Base-by-base conservation (phyloP, 1,284 basidiomycete genomes). In the Boletus semigastroideus region DNA sequence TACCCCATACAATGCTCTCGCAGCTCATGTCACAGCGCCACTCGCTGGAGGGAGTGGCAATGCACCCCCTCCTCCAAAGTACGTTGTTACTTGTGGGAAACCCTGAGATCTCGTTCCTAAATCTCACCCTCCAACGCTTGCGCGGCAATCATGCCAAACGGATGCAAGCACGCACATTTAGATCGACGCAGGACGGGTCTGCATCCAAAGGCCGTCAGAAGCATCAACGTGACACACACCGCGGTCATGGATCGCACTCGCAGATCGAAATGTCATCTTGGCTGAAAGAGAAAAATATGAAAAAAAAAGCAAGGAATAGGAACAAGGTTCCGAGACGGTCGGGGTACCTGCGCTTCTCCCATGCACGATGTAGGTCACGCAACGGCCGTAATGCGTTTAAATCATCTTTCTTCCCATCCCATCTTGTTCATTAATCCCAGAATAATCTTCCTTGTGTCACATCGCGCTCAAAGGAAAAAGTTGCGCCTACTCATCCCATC, bases 291-390 rank as follows among this genome's bases (percentile, higher is more conserved):
- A 25, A 25, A 25, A 33, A 40, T 44, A 33, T n/a, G 33, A 31
- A 42, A 34, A 22, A 16, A 30, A 28, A 46, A 45, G 38, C 19
- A 30, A 47, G 41, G 19, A 27, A 38, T 44, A 50, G 49, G 50
- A 54, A 45, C 55, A 67, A 68, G 65, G 63, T 69, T 65, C 63
- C 67, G 63, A 52, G 48, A 42, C 45, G 17, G 46, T 61, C 63
- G 63, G 60, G 42, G 56, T 66, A 39, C 46, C 46, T 48, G 53
- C 22, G 27, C 59, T 64, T 64, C 57, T 62, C 61, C 39, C 59
- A 66, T 53, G 47, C 51, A 49, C 50, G 41, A 41, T 39, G 38
- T 46, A 33, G 46, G 52, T 57, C 51, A 49, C 45, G 14, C 40
- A 46, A 52, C 40, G 61, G 63, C 40, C 49, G 50, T 64, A 66